A percentile compares a stretch with the other conserved stretches of the same genome.
phyloP scores from a whole-genome alignment of 2,329 filamentous ascomycete genomes.

The Thelonectria rubi region DNA sequence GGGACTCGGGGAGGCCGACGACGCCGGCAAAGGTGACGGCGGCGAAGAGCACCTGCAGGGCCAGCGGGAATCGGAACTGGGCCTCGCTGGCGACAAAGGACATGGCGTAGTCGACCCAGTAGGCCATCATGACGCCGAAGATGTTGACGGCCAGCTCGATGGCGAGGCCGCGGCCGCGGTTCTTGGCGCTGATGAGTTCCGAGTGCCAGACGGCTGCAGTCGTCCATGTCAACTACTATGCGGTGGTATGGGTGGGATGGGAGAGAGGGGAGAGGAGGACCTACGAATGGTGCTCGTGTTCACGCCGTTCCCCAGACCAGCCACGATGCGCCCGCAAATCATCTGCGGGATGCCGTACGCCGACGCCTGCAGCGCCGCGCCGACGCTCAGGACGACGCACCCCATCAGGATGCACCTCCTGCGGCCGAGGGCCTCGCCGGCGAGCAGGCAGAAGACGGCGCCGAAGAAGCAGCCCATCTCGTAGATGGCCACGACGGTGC shows the following conservation, averaged over 20 bases:
- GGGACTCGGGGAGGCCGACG: conserved; percentile 55
- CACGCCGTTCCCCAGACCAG: conserved; percentile 56
- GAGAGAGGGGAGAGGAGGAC: no score
- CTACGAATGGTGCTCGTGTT: conserved; percentile 59
- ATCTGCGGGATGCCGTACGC: conserved; percentile 52
- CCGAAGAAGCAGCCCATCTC: conserved; percentile 59
- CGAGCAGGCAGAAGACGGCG: conserved; percentile 50
- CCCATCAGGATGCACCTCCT: conserved; percentile 52
- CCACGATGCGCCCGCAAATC: conserved; percentile 55
- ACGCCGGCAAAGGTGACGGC: conserved; percentile 47
- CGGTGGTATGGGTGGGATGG: no score
- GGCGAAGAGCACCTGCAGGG: conserved; percentile 54
- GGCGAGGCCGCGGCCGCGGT: conserved; percentile 45
- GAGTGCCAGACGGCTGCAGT: conserved; percentile 52
- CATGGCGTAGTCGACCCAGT: conserved; percentile 52
- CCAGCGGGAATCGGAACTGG: conserved; percentile 57
- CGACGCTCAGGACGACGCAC: conserved; percentile 52
- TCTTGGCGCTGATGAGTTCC: conserved; percentile 52
- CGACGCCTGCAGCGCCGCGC: conserved; percentile 53
- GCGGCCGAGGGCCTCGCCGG: conserved; percentile 57
- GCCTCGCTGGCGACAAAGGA: conserved; percentile 47
- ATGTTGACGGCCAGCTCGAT: conserved; percentile 52
- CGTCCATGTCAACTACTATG: no score
- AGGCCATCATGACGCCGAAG: conserved; percentile 48
- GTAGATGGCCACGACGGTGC: conserved; percentile 57